These are phyloP conservation scores for Odonthalia washingtoniensis DNA, from an alignment of 31 red algal species.

Conservation along the genomic window DNA sequence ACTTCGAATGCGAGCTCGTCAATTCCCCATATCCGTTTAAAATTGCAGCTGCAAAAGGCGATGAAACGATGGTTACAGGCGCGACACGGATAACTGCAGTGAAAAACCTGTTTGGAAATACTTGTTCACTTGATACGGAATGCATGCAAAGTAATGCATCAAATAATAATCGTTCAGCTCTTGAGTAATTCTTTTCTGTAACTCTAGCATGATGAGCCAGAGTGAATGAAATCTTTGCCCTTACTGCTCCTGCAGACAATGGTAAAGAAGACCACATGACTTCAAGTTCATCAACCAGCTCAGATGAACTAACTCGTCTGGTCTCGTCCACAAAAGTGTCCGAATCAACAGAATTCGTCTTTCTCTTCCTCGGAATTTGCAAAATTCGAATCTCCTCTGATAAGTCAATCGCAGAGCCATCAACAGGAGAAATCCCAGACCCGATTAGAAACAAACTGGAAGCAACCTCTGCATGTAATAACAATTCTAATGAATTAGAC, in stretches of 20 bases:
- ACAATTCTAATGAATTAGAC: conserved; percentile 51
- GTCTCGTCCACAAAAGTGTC: conserved; percentile 73
- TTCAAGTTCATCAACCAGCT: conserved; percentile 61
- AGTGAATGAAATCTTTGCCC: conserved; percentile 67
- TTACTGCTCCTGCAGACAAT: conserved; percentile 50
- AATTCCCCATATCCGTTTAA: conserved; percentile 53
- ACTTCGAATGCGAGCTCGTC: conserved; percentile 63
- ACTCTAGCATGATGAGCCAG: conserved; percentile 64
- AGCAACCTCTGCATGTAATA: conserved; percentile 71
- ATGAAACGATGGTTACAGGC: conserved; percentile 61
- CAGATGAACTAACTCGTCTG: conserved; percentile 67
- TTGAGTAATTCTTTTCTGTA: conserved; percentile 54
- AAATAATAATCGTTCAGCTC: conserved; percentile 75
- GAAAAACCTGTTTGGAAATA: conserved; percentile 62
- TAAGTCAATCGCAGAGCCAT: conserved; percentile 73
- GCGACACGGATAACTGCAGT: conserved; percentile 45
- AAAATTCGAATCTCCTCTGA: conserved; percentile 56
- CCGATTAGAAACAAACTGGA: conserved; percentile 71
- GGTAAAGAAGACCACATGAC: conserved; percentile 67
- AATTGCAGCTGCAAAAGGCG: conserved; percentile 61
- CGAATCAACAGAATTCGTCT: conserved; percentile 42
- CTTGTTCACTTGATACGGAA: conserved; percentile 28
- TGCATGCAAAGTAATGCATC: conserved; percentile 65
- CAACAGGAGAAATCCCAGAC: conserved; percentile 74
- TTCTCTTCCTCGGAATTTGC: conserved; percentile 46